Percentiles rank a stretch among this genome's conserved stretches.
phyloP scores from a whole-genome alignment of 1,284 basidiomycete genomes.

The Rhodotorula sp. region DNA sequence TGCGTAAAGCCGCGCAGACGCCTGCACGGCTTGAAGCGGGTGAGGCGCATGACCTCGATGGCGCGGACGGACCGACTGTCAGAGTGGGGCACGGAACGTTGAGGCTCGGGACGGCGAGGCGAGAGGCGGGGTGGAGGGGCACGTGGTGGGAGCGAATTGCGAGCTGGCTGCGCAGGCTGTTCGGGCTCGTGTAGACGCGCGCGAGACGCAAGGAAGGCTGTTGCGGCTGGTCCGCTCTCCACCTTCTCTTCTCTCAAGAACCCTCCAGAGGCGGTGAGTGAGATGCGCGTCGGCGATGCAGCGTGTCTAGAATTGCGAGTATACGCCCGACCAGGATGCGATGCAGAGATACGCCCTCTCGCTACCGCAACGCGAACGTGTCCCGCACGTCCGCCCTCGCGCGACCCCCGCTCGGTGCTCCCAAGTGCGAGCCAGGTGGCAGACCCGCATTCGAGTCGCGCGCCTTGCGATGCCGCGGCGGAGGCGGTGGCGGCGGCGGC shows the following conservation, averaged over 20 bases:
- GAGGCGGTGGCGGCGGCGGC: background rate
- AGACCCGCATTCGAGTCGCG: background rate
- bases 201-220: background rate
- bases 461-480: background rate
- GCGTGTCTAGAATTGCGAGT: no score
- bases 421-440: background rate
- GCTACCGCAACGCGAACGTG: background rate
- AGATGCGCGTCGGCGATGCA: no score
- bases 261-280: no score
- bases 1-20: background rate
- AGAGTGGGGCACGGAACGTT: conserved; percentile 26
- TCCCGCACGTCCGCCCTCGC: conserved; percentile 4
- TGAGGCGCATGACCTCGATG: background rate
- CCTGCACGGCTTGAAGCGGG: background rate
- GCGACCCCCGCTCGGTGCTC: background rate
- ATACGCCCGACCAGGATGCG: background rate
- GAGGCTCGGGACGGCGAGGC: conserved; percentile 7
- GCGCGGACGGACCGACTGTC: background rate
- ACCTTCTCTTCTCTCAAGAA: no score
- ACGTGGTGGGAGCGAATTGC: conserved; percentile 30
- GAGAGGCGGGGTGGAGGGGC: conserved; percentile 30
- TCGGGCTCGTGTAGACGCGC: conserved; percentile 5
- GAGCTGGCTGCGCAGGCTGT: conserved; percentile 23
- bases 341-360: no score
- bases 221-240: no score